Conservation (phyloP, 139 green algal species). For the Coccomyxa sp. region DNA sequence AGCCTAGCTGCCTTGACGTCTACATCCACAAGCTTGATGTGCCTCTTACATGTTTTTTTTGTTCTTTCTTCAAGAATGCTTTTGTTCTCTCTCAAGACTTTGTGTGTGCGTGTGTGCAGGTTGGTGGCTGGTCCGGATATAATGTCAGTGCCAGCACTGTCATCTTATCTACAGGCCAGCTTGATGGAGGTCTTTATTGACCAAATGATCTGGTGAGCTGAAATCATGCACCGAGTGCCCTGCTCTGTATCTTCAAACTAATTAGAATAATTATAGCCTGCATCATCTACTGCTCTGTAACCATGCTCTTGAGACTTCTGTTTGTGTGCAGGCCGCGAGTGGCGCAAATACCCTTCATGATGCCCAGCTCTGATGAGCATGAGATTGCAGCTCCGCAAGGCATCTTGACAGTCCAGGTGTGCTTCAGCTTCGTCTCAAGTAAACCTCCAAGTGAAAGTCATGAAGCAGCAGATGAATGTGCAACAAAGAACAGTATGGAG, state of each 20-base stretch:
- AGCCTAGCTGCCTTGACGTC: not conserved
- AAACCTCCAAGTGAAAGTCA: not conserved
- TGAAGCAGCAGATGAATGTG: not conserved
- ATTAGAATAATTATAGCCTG: too few relatives aligned
- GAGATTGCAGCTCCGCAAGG: not conserved
- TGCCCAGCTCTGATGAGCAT: not conserved
- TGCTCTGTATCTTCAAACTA: not conserved
- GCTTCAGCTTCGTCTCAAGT: not conserved
- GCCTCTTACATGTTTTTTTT: too few relatives aligned
- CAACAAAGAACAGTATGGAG: not conserved
- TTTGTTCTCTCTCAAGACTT: too few relatives aligned
- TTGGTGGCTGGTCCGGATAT: conserved; percentile 31
- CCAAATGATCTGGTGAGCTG: not conserved
- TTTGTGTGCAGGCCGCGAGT: not conserved
- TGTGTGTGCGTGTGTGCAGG: conserved; percentile 4
- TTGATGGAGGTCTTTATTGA: conserved; percentile 18
- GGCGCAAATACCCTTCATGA: not conserved
- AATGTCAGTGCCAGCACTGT: conserved; percentile 30
- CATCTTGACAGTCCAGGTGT: conserved; percentile 3
- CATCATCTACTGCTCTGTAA: too few relatives aligned
- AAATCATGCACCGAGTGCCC: not conserved
- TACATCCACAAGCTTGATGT: not conserved
- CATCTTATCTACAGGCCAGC: conserved; percentile 22
- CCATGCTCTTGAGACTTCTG: not conserved
- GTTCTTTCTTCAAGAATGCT: too few relatives aligned